phyloP scores from a whole-genome alignment of 2,329 filamentous ascomycete genomes.

The Zelopaecilomyces penicillatus region DNA sequence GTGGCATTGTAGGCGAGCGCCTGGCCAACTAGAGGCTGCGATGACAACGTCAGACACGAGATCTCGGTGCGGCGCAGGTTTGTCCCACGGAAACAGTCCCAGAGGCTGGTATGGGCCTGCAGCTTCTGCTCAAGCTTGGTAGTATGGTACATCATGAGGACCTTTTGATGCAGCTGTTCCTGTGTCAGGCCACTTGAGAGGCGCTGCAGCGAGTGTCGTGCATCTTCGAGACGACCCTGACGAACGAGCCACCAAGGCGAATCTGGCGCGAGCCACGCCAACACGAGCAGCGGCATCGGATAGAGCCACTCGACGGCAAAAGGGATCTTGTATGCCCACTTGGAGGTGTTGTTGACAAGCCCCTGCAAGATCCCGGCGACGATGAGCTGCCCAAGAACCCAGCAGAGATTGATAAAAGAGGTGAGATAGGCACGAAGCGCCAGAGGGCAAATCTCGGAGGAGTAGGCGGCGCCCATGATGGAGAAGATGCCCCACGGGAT shows the following conservation, averaged over 20 bases:
- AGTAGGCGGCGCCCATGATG: constrained; percentile 33
- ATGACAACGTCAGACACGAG: constrained; percentile 27
- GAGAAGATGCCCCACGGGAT: constrained; percentile 32
- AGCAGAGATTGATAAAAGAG: constrained; percentile 19
- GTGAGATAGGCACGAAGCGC: constrained; percentile 29
- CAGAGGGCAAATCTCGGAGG: constrained; percentile 27
- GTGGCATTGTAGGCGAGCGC: constrained; percentile 32
- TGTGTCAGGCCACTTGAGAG: constrained; percentile 6
- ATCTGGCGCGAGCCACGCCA: constrained; percentile 20
- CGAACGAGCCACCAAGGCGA: constrained; percentile 34
- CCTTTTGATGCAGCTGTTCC: constrained; percentile 7
- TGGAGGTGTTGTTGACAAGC: constrained; percentile 7
- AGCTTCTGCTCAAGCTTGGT: constrained; percentile 14
- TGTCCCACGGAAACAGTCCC: constrained; percentile 30
- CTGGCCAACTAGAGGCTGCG: constrained; percentile 27
- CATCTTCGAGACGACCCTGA: constrained; percentile 22
- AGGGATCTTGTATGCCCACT: constrained; percentile 17
- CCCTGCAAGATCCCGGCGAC: constrained; percentile 8
- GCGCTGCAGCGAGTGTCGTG: constrained; percentile 9
- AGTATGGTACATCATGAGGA: constrained; percentile 3
- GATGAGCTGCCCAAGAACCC: constrained; percentile 10
- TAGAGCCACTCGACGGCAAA: constrained; percentile 19
- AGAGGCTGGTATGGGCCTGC: constrained; percentile 17
- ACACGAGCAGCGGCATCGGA: constrained; percentile 12
- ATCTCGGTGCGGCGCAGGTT: constrained; percentile 29